Conservation (phyloP, 1,139 yeast species). For the Sugiyamaella castrensis region DNA sequence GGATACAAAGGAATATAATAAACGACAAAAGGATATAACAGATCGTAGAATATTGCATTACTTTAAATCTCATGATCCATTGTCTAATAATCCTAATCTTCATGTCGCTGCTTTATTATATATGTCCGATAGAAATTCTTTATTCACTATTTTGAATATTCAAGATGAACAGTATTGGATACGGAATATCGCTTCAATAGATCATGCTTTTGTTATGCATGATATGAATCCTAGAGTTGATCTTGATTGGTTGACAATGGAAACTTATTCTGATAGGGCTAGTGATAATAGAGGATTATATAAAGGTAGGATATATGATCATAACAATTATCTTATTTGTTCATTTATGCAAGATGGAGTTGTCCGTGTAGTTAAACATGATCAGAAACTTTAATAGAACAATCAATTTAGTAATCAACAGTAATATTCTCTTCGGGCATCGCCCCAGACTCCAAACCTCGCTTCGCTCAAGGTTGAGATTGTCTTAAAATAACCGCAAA, state of each 20-base stretch:
- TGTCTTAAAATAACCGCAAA: too few species aligned
- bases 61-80: constrained; percentile 26
- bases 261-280: constrained; percentile 33
- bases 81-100: constrained; percentile 29
- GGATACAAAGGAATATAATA: constrained; percentile 27
- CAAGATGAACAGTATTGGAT: constrained; percentile 27
- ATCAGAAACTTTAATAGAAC: too few species aligned
- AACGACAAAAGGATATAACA: constrained; percentile 16
- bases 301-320: constrained; percentile 35
- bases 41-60: constrained; percentile 33
- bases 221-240: constrained; percentile 30
- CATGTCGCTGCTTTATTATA: constrained; percentile 35
- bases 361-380: constrained; percentile 21
- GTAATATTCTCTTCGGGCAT: too few species aligned
- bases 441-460: too few species aligned
- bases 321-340: constrained; percentile 28
- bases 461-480: too few species aligned
- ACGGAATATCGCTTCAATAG: constrained; percentile 33
- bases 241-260: constrained; percentile 35
- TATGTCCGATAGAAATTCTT: constrained; percentile 37
- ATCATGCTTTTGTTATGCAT: constrained; percentile 36
- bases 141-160: constrained; percentile 34
- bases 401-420: too few species aligned
- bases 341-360: constrained; percentile 39
- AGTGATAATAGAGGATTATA: constrained; percentile 35